Percentiles rank a stretch among this genome's conserved stretches.
Conservation (phyloP, 345 rosid species). For the Geranium rotundifolium region DNA sequence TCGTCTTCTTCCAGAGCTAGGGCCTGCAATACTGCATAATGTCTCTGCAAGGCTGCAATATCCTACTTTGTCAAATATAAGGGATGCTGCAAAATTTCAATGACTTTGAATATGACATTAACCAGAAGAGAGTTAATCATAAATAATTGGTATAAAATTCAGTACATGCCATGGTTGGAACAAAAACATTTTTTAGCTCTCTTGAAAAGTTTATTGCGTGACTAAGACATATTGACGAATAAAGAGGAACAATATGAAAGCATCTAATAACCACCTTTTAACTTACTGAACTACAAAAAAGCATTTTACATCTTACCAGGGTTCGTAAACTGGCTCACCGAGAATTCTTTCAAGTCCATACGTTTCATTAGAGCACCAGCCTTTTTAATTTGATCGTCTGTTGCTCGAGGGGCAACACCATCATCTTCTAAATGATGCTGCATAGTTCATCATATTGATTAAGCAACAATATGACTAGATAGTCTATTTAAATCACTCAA, state of each 20-base stretch:
- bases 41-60: constrained; percentile 80
- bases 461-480: background rate
- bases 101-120: too few relatives aligned
- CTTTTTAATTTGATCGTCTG: constrained; percentile 60
- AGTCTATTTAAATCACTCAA: background rate
- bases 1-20: constrained; percentile 81
- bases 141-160: too few relatives aligned
- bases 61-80: constrained; percentile 1
- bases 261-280: background rate
- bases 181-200: too few relatives aligned
- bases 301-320: constrained; percentile 42
- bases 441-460: constrained; percentile 9
- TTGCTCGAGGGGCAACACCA: constrained; percentile 45
- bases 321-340: constrained; percentile 68
- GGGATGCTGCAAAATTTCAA: background rate
- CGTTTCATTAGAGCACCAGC: constrained; percentile 72
- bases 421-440: constrained; percentile 44
- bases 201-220: background rate
- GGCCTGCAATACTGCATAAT: constrained; percentile 77
- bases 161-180: too few relatives aligned
- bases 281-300: too few relatives aligned
- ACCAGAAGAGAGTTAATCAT: too few relatives aligned
- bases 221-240: too few relatives aligned
- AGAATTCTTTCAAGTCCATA: constrained; percentile 61
- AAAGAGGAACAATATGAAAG: background rate